Conservation (phyloP, 2,329 filamentous ascomycete genomes). For the Scedosporium boydii region DNA sequence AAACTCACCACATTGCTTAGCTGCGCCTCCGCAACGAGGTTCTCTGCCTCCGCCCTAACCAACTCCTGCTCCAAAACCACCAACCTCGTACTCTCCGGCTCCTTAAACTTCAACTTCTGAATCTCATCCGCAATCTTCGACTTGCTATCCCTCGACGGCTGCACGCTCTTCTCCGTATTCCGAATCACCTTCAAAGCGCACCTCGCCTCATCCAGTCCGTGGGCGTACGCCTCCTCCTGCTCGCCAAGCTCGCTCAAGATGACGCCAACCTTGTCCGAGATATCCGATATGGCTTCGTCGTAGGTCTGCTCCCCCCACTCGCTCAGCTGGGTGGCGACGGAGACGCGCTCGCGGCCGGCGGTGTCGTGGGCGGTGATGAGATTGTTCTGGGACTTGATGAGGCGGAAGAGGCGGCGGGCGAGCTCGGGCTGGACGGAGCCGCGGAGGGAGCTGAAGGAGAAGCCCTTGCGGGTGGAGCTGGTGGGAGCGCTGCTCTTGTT, state of each 20-base stretch:
- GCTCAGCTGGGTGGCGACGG: conserved; percentile 81
- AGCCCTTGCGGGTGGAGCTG: conserved; percentile 53
- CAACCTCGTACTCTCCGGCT: conserved; percentile 73
- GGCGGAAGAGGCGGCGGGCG: conserved; percentile 75
- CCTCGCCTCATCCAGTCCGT: conserved; percentile 78
- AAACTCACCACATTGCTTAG: conserved; percentile 78
- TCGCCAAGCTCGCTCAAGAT: conserved; percentile 87
- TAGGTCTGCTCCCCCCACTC: conserved; percentile 92
- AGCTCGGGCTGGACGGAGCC: conserved; percentile 80
- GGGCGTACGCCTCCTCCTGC: conserved; percentile 82
- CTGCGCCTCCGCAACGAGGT: conserved; percentile 91
- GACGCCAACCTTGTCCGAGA: conserved; percentile 93
- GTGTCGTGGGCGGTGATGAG: conserved; percentile 76
- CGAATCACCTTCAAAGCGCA: conserved; percentile 80
- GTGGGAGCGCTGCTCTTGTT: conserved; percentile 37
- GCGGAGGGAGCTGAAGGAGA: conserved; percentile 79
- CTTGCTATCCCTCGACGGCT: conserved; percentile 82
- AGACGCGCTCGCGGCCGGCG: conserved; percentile 73
- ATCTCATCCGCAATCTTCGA: conserved; percentile 89
- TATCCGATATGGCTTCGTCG: conserved; percentile 78
- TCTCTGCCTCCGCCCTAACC: conserved; percentile 90
- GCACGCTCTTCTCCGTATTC: conserved; percentile 91
- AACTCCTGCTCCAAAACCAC: conserved; percentile 91
- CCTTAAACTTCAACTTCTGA: conserved; percentile 81
- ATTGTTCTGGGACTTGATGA: conserved; percentile 93